Percentiles rank a stretch among this genome's conserved stretches.
Conservation (phyloP, 2,329 filamentous ascomycete species). For the Xylariaceae sp. region DNA sequence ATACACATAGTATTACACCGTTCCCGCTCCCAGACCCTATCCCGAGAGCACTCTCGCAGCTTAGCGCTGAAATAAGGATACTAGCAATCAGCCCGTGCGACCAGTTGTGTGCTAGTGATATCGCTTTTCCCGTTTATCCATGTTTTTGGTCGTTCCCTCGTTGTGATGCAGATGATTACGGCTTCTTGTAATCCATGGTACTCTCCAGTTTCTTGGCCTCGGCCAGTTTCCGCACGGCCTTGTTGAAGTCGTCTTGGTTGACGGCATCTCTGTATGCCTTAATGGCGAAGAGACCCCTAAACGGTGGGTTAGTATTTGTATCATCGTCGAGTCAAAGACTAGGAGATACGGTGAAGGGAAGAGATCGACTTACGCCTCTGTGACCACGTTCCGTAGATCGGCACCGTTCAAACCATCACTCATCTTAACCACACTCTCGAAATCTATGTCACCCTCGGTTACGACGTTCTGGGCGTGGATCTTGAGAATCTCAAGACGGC, state of each 20-base stretch:
- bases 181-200: slow-evolving; percentile 88
- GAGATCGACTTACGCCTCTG: slow-evolving; percentile 78
- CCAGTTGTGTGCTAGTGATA: too few species aligned
- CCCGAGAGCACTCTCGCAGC: too few species aligned
- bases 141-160: neutral
- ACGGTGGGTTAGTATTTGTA: slow-evolving; percentile 24
- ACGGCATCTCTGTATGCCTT: slow-evolving; percentile 96
- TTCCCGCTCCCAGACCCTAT: neutral
- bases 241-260: slow-evolving; percentile 99
- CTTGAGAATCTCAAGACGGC: slow-evolving; percentile 94
- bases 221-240: slow-evolving; percentile 94
- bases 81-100: too few species aligned
- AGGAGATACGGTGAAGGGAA: neutral
- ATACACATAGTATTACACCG: slow-evolving; percentile 16
- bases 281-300: slow-evolving; percentile 90
- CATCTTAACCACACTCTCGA: slow-evolving; percentile 99
- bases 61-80: too few species aligned
- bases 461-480: slow-evolving; percentile 87
- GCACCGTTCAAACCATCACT: slow-evolving; percentile 97
- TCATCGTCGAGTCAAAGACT: neutral
- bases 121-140: neutral
- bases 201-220: slow-evolving; percentile 98
- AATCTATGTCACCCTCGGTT: slow-evolving; percentile 93
- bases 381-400: slow-evolving; percentile 95
- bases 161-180: neutral